Evolutionary conservation across 208 protist genomes (phyloP).

Genomic region (Trypanosoma congolense): DNA sequence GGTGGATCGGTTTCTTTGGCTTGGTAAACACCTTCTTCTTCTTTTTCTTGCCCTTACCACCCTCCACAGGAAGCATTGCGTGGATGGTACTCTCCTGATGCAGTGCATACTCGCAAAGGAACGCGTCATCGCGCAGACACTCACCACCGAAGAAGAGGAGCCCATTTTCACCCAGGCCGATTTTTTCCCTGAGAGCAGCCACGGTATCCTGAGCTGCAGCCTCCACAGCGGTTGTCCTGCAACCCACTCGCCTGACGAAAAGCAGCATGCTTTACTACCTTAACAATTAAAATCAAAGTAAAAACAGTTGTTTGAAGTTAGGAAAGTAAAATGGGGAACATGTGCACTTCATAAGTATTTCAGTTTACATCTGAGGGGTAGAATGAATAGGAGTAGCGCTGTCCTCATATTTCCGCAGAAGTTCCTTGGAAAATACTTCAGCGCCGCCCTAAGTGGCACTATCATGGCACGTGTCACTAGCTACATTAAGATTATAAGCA

Average conservation of each 20-base stretch:
- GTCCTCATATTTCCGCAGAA: no score
- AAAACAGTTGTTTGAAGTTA: background rate
- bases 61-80: constrained; percentile 84
- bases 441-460: no score
- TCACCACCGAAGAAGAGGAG: constrained; percentile 88
- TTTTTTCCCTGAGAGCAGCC: constrained; percentile 70
- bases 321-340: background rate
- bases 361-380: constrained; percentile 8
- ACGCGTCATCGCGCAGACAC: constrained; percentile 73
- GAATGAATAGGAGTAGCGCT: no score
- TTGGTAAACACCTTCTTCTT: constrained; percentile 99
- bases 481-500: no score
- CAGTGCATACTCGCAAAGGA: constrained; percentile 69
- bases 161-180: constrained; percentile 62
- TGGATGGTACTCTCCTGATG: constrained; percentile 86
- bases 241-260: constrained; percentile 90
- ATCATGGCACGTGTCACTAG: no score
- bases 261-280: constrained; percentile 85
- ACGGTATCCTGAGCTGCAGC: constrained; percentile 83
- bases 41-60: constrained; percentile 98
- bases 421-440: no score
- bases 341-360: constrained; percentile 11
- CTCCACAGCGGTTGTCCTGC: constrained; percentile 87
- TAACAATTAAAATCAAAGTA: constrained; percentile 8
- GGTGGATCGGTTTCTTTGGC: constrained; percentile 98